phyloP scores from a whole-genome alignment of 495 filamentous ascomycete genomes.

The Pseudomonodictys pantanalensis region DNA sequence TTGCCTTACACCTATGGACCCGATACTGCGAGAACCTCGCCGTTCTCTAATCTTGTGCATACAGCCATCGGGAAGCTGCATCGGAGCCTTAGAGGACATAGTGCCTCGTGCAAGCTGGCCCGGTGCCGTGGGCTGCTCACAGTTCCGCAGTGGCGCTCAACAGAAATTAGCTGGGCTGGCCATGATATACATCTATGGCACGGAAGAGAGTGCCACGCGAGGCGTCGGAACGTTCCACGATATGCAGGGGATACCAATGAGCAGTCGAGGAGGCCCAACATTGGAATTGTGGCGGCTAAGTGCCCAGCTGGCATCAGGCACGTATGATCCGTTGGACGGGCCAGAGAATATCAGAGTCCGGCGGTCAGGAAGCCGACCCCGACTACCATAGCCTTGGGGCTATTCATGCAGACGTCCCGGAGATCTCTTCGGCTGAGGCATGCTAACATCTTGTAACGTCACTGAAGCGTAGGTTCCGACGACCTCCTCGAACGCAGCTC shows the following conservation, averaged over 20 bases:
- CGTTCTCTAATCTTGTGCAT: not conserved
- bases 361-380: constrained; percentile 12
- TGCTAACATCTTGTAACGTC: not conserved
- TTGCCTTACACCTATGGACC: not conserved
- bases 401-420: constrained; percentile 10
- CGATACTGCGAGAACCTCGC: constrained; percentile 6
- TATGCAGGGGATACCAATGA: constrained; percentile 4
- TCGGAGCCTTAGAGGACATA: constrained; percentile 1
- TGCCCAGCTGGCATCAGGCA: constrained; percentile 10
- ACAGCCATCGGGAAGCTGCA: not conserved
- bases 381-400: constrained; percentile 15
- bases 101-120: constrained; percentile 1
- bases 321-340: not conserved
- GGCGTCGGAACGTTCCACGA: not conserved
- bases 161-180: not conserved
- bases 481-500: not conserved
- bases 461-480: not conserved
- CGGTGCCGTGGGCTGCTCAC: not conserved
- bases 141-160: not conserved
- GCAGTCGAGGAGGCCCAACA: not conserved
- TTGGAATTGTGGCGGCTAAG: not conserved
- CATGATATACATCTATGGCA: not conserved
- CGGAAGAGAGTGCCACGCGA: constrained; percentile 16
- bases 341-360: constrained; percentile 7
- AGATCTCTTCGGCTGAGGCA: constrained; percentile 13